Evolutionary conservation across 805 yeast genomes (phyloP), one percentile per base, ranked within the genome.

Genomic region (Lachancea waltii): DNA sequence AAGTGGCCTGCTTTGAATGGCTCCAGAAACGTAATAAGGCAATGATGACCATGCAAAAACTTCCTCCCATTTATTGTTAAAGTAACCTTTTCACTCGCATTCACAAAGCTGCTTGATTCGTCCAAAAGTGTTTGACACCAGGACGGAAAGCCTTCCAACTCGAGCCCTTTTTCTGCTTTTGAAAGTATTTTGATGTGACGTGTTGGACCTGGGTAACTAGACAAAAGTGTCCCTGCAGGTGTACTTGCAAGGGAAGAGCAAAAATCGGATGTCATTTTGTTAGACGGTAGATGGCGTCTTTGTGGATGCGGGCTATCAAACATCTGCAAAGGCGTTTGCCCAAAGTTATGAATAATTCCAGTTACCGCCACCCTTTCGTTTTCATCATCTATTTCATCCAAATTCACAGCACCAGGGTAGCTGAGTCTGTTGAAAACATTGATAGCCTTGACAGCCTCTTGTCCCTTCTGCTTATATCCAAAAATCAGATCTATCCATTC

Each of bases 301-400:
- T 65, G 38, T 70, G 82, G 80, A 57, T 86, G 95, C 0, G 87
- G 81, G 36, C 70, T 72, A 13, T 63, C 65, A 49, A 87, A 85
- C 8, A 87, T 63, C 48, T 81, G 84, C 34, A 72, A 53, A 1
- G 96, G 96, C 0, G 95, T 86, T 54, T 86, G 96, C 0, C 96
- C 96, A 67, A 86, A 86, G 58, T 86, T 86, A 54, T 87, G 92
- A 36, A 86, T 86, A 49, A 83, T 82, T 1, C 95, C 89, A 16
- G 85, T 81, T 3, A 82, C 70, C 1, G 95, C 90, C 26, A 77
- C 67, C 46, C 79, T 70, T 58, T 86, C 95, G 44, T 72, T 69
- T 25, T 78, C 85, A 53, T 85, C 89, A 43, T 74, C 69, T 40
- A 86, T 80, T 16, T 69, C 69, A 44, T 85, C 95, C 38, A 86